A percentile compares a stretch with the other conserved stretches of the same genome.
phyloP scores from a whole-genome alignment of 768 basidiomycete species.

The Termitomyces sp. region DNA sequence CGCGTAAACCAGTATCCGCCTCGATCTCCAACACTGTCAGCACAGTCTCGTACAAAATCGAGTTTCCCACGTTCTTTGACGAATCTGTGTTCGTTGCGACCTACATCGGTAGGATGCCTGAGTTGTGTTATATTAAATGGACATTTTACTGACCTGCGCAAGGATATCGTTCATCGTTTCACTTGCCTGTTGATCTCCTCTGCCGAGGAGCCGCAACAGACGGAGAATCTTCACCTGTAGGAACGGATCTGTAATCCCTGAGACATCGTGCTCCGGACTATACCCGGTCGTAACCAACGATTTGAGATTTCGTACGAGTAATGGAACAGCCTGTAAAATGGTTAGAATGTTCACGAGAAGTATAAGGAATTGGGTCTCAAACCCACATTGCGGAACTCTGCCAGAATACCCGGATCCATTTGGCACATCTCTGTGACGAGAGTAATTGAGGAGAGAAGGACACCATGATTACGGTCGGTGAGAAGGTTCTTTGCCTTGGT shows the following conservation, averaged over 20 bases:
- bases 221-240: slow-evolving; percentile 91
- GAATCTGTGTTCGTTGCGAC: slow-evolving; percentile 99
- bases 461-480: slow-evolving; percentile 95
- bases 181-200: slow-evolving; percentile 79
- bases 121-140: background rate
- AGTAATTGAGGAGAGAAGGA: slow-evolving; percentile 90
- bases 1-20: slow-evolving; percentile 90
- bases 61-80: slow-evolving; percentile 96
- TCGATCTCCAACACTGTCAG: slow-evolving; percentile 96
- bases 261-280: slow-evolving; percentile 97
- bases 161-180: slow-evolving; percentile 99
- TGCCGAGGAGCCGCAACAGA: slow-evolving; percentile 84
- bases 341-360: background rate
- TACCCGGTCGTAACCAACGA: slow-evolving; percentile 94
- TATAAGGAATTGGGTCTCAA: background rate
- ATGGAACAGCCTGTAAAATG: slow-evolving; percentile 70
- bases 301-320: slow-evolving; percentile 93
- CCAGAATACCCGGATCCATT: slow-evolving; percentile 63
- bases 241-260: slow-evolving; percentile 98
- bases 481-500: slow-evolving; percentile 86
- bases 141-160: slow-evolving; percentile 62
- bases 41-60: slow-evolving; percentile 97
- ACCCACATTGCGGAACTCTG: slow-evolving; percentile 87
- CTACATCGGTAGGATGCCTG: slow-evolving; percentile 30
- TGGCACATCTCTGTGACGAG: slow-evolving; percentile 94